Percentiles rank a stretch among this genome's conserved stretches.
These are phyloP conservation scores for Excoecaria agallocha DNA, from an alignment of 345 rosid genomes.

Conservation along the genomic window DNA sequence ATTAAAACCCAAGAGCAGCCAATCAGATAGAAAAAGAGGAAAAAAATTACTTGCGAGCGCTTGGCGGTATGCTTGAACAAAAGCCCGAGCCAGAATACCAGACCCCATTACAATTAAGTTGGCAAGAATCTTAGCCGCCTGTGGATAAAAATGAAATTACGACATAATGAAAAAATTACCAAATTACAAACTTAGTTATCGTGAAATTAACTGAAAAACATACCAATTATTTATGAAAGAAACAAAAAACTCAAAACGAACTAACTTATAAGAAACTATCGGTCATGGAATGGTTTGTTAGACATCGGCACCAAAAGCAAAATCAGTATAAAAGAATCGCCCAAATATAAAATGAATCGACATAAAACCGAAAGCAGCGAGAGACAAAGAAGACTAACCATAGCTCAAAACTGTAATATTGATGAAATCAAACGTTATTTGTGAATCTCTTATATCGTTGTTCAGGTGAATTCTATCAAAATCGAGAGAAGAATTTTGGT, in stretches of 20 bases:
- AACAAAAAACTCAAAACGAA: not conserved
- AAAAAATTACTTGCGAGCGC: too few species aligned
- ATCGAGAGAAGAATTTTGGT: not conserved
- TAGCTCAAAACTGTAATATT: not conserved
- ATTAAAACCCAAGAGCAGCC: too few species aligned
- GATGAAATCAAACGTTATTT: not conserved
- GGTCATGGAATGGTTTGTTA: not conserved
- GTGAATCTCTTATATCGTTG: too few species aligned
- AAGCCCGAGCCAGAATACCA: too few species aligned
- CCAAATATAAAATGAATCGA: not conserved
- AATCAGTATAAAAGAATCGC: not conserved
- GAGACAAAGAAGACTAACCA: slow-evolving; percentile 8
- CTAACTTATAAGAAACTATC: not conserved
- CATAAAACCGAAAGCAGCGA: too few species aligned
- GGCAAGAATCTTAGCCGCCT: slow-evolving; percentile 76
- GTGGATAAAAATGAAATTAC: not conserved
- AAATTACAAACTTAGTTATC: not conserved
- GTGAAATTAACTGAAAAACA: not conserved
- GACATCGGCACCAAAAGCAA: not conserved
- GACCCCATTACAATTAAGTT: slow-evolving; percentile 70
- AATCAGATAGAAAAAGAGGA: too few species aligned
- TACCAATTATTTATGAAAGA: not conserved
- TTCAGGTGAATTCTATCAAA: not conserved
- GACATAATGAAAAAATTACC: not conserved
- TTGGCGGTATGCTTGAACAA: too few species aligned